A percentile compares a stretch with the other conserved stretches of the same genome.
Conservation (phyloP, 83 land plant genomes). For the Picea abies region DNA sequence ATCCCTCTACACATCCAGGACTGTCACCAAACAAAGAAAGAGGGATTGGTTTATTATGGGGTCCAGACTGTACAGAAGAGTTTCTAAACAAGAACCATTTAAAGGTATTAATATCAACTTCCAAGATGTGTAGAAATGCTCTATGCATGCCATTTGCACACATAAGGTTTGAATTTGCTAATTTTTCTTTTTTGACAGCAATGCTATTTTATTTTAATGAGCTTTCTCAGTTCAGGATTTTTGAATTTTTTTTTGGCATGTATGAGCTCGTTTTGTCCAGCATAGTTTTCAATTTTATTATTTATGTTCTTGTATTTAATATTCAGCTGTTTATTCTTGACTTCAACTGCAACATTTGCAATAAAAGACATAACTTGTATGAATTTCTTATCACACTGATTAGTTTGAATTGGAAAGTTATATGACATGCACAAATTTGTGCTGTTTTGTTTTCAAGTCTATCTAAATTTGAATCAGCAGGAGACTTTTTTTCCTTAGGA, state of each 20-base stretch:
- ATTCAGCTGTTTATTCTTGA: background rate
- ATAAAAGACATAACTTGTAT: background rate
- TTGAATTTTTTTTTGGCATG: background rate
- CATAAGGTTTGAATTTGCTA: background rate
- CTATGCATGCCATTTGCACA: background rate
- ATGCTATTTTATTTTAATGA: background rate
- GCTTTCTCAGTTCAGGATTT: constrained; percentile 3
- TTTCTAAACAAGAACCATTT: constrained; percentile 69
- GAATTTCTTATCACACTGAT: background rate
- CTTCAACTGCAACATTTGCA: background rate
- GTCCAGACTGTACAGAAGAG: constrained; percentile 92
- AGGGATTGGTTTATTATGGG: constrained; percentile 92
- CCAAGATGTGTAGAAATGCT: background rate
- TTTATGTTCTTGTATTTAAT: background rate
- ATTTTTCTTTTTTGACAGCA: constrained; percentile 9
- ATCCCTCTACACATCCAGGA: constrained; percentile 77
- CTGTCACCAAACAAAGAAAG: constrained; percentile 81
- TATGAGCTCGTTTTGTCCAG: background rate
- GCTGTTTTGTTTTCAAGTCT: background rate
- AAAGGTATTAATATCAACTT: constrained; percentile 52
- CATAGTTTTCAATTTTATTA: background rate
- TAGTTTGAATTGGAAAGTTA: no score
- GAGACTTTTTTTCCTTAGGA: background rate
- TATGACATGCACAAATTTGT: background rate
- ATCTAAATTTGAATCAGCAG: background rate